Percentiles rank a stretch among this genome's conserved stretches.
These are phyloP conservation scores for Apiospora hydei DNA, from an alignment of 2,329 filamentous ascomycete genomes.

Conservation along the genomic window DNA sequence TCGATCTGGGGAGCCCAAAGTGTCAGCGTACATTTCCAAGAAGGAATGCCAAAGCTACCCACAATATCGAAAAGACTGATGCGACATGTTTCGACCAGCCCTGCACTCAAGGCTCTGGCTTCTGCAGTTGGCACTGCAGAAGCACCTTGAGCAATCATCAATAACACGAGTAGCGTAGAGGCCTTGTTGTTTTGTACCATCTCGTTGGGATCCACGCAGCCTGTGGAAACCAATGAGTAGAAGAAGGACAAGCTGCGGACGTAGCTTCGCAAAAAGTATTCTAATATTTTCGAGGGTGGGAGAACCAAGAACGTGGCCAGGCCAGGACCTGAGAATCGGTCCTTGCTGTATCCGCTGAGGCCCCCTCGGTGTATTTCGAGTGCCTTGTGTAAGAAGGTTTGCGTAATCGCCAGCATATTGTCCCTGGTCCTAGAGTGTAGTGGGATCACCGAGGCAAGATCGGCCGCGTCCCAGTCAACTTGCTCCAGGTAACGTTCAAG, in stretches of 20 bases:
- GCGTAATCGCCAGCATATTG: constrained; percentile 74
- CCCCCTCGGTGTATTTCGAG: constrained; percentile 69
- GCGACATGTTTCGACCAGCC: constrained; percentile 73
- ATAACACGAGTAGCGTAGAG: constrained; percentile 69
- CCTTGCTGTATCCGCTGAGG: constrained; percentile 46
- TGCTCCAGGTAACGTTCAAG: constrained; percentile 51
- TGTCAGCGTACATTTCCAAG: background rate
- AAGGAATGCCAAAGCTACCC: background rate
- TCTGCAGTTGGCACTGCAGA: constrained; percentile 70
- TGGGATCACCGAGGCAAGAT: constrained; percentile 52
- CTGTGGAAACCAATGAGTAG: constrained; percentile 67
- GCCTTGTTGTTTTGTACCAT: constrained; percentile 72
- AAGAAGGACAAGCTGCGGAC: constrained; percentile 71
- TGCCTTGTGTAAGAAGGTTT: constrained; percentile 74
- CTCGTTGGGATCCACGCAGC: constrained; percentile 70
- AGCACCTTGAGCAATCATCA: constrained; percentile 77
- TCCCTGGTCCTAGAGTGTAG: constrained; percentile 63
- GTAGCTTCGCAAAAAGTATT: constrained; percentile 72
- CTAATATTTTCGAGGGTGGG: constrained; percentile 70
- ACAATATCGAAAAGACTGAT: constrained; percentile 77
- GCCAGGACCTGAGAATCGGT: constrained; percentile 53
- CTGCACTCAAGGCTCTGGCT: constrained; percentile 70
- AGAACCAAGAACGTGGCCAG: constrained; percentile 70
- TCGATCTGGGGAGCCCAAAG: background rate
- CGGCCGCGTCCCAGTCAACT: constrained; percentile 45